A percentile compares a stretch with the other conserved stretches of the same genome.
These are phyloP conservation scores for Trichomonas tenax DNA, from an alignment of 208 protist genomes.

Conservation along the genomic window DNA sequence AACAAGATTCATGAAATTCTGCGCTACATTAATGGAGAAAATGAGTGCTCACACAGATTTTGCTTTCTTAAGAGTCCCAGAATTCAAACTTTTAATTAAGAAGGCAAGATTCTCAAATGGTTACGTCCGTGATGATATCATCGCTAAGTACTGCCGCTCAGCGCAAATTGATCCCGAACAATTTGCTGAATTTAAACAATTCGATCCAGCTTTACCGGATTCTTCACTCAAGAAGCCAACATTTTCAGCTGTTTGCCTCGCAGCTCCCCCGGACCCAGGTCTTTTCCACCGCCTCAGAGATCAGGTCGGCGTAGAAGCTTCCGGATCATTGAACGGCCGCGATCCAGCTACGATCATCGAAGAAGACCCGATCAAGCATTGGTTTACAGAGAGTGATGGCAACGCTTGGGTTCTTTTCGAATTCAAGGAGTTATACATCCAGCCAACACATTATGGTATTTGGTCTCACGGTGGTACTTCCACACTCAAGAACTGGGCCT, in stretches of 20 bases:
- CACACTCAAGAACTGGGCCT: constrained; percentile 31
- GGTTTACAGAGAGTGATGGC: constrained; percentile 14
- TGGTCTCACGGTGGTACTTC: constrained; percentile 34
- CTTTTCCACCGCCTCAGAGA: background rate
- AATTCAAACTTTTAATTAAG: background rate
- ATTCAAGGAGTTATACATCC: constrained; percentile 24
- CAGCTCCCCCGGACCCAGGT: background rate
- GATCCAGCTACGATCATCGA: background rate
- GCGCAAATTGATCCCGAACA: background rate
- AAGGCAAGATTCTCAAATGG: background rate
- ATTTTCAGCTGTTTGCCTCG: background rate
- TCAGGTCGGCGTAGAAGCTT: background rate
- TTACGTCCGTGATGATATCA: background rate
- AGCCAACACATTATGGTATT: constrained; percentile 37
- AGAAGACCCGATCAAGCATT: background rate
- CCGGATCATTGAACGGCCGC: background rate
- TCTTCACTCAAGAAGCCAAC: background rate
- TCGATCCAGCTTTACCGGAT: background rate
- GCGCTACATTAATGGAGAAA: background rate
- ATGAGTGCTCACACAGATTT: background rate
- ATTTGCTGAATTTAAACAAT: background rate
- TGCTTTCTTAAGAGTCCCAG: background rate
- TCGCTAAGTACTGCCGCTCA: background rate
- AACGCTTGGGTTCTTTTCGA: constrained; percentile 40
- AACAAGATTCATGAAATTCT: background rate